phyloP scores from a whole-genome alignment of 352 stramenopile species.

The Blastocystis sp. region DNA sequence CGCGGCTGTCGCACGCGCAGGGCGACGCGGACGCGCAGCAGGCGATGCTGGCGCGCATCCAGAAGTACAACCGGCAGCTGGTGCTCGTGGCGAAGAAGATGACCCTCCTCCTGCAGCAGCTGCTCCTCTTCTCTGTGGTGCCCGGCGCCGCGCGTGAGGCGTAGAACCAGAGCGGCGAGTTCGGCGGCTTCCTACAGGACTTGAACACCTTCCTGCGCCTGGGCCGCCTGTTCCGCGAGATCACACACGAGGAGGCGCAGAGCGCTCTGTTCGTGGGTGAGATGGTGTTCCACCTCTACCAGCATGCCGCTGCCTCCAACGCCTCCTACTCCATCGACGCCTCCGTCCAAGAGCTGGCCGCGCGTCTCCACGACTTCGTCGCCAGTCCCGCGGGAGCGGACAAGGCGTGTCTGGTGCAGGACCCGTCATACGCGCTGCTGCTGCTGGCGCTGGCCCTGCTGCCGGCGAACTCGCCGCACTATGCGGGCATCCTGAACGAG shows the following conservation, averaged over 20 bases:
- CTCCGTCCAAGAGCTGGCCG: background rate
- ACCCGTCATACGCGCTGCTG: background rate
- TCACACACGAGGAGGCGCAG: background rate
- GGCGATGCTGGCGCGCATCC: background rate
- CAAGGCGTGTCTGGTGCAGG: background rate
- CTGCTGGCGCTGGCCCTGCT: background rate
- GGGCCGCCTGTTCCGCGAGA: background rate
- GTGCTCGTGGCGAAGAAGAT: background rate
- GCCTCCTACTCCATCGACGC: background rate
- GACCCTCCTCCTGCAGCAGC: background rate
- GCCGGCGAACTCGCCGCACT: background rate
- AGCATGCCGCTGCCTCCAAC: background rate
- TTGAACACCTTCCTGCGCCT: conserved; percentile 22
- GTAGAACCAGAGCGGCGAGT: background rate
- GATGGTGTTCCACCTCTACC: background rate
- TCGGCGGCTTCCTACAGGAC: background rate
- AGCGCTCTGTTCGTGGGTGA: background rate
- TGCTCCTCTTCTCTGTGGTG: conserved; percentile 12
- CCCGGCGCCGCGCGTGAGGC: background rate
- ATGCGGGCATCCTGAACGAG: conserved; percentile 38
- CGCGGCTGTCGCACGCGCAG: background rate
- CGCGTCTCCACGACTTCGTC: background rate
- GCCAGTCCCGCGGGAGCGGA: background rate
- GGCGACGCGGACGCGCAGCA: background rate
- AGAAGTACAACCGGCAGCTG: background rate